A percentile compares a stretch with the other conserved stretches of the same genome.
These are phyloP conservation scores for Cerioporus squamosus DNA, from an alignment of 1,284 basidiomycete genomes.

Conservation along the genomic window DNA sequence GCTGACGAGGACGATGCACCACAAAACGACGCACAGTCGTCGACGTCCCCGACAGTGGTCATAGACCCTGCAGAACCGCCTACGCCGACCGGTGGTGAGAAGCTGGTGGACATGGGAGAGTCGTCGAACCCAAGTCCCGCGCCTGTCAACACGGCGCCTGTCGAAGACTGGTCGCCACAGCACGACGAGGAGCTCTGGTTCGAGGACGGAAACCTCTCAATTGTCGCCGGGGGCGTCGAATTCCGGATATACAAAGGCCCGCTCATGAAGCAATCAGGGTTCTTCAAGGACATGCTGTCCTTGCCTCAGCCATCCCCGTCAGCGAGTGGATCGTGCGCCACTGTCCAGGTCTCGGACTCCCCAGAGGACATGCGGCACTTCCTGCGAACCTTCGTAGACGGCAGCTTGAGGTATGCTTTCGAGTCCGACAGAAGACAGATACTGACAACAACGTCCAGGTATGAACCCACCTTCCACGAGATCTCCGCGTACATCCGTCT, in stretches of 20 bases:
- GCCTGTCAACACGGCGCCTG: neutral
- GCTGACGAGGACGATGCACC: neutral
- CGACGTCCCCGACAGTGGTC: neutral
- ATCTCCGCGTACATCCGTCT: conserved; percentile 19
- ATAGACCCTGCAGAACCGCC: neutral
- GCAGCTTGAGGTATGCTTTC: neutral
- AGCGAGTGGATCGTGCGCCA: neutral
- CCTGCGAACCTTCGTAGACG: conserved; percentile 4
- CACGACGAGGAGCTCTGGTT: conserved; percentile 24
- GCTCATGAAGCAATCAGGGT: conserved; percentile 21
- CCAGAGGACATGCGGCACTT: conserved; percentile 14
- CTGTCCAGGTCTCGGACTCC: conserved; percentile 5
- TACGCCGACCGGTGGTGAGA: neutral
- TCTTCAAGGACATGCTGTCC: conserved; percentile 30
- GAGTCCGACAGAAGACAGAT: neutral
- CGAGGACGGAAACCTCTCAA: conserved; percentile 29
- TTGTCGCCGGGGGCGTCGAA: conserved; percentile 16
- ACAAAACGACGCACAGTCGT: neutral
- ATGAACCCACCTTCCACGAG: conserved; percentile 8
- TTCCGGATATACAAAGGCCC: conserved; percentile 28
- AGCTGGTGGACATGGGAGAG: neutral
- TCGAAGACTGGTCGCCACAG: neutral
- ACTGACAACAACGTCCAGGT: neutral
- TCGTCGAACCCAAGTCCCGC: neutral
- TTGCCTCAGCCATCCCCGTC: conserved; percentile 14